Conservation (phyloP, 202 grass and related monocot genomes). For the Elaeis oleifera region DNA sequence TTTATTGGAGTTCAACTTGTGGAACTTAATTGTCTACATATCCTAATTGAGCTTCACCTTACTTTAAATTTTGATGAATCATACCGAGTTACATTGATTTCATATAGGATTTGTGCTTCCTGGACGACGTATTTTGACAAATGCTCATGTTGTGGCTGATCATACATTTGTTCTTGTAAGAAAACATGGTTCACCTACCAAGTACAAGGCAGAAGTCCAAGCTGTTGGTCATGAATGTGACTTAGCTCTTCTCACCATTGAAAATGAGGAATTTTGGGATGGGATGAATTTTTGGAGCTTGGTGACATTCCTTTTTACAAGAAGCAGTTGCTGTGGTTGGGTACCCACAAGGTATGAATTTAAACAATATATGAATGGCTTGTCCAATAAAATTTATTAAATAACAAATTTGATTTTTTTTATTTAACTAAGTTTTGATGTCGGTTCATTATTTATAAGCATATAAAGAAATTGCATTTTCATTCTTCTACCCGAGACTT, state of each 20-base stretch:
- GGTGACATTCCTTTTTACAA: conserved; percentile 91
- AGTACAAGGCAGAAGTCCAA: conserved; percentile 86
- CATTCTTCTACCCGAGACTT: no score
- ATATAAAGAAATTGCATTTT: no score
- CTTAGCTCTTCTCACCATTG: conserved; percentile 72
- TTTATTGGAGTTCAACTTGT: no score
- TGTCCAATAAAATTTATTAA: no score
- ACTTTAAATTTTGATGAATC: no score
- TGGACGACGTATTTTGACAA: conserved; percentile 64
- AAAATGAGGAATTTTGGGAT: conserved; percentile 90
- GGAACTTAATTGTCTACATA: no score
- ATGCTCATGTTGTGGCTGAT: conserved; percentile 95
- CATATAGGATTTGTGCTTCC: conserved; percentile 81
- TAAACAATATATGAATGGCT: background rate
- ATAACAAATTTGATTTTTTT: no score
- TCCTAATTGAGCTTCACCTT: no score
- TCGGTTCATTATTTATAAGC: no score
- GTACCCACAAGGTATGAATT: conserved; percentile 76
- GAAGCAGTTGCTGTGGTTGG: conserved; percentile 94
- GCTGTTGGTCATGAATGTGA: conserved; percentile 92
- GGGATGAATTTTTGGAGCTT: conserved; percentile 90
- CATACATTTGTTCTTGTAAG: conserved; percentile 95
- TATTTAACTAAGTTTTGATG: no score
- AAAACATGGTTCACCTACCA: conserved; percentile 92
- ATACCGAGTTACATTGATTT: background rate